Base-by-base conservation (phyloP, 805 yeast species). In the Crinitomyces ghanaensis region DNA sequence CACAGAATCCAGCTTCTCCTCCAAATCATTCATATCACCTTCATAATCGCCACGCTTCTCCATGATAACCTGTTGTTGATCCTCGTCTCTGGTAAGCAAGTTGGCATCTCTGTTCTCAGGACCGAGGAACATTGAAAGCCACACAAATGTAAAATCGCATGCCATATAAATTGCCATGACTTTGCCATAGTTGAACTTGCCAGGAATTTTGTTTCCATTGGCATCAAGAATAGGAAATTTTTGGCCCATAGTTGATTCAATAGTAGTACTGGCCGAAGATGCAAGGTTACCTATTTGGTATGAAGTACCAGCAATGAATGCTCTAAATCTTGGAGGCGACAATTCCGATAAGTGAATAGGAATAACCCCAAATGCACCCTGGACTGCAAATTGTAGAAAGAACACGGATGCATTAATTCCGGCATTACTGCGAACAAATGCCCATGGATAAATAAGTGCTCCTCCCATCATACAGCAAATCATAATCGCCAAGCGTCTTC, bases 211-310 rank as follows among this genome's bases (percentile, higher is more conserved):
- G 15, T 37, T 34, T 11, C 66, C 69, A 1, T 36, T 36, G 12
- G 50, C 47, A 26, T 57, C 48, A 29, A 41, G 46, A 19, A 75
- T 45, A 2, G 83, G 84, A 62, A 74, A 79, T 33, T 60, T 54
- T 20, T 62, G 63, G 18, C 85, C 78, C 27, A 74, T 56, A n/a
- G 64, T 60, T 3, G 82, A 60, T 53, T 77, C 83, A 40, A 77
- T 77, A 4, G 86, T 77, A 13, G 78, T 66, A 2, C 80, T 69
- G 1, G 83, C 84, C 14, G 79, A 68, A 4, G 81, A 70, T 0
- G 77, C 80, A 48, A 78, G 64, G 52, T 77, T 77, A 59, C 85
- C 85, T 37, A 77, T 64, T 55, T 77, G 85, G 50, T 77, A 77
- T 6, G 73, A 65, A 16, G 73, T 53, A 33, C 84, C 81, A 35